Evolutionary conservation across 176 grass and related monocot species (phyloP), one percentile per base, ranked within the genome.

Genomic region (Miscanthus lutarioriparius): DNA sequence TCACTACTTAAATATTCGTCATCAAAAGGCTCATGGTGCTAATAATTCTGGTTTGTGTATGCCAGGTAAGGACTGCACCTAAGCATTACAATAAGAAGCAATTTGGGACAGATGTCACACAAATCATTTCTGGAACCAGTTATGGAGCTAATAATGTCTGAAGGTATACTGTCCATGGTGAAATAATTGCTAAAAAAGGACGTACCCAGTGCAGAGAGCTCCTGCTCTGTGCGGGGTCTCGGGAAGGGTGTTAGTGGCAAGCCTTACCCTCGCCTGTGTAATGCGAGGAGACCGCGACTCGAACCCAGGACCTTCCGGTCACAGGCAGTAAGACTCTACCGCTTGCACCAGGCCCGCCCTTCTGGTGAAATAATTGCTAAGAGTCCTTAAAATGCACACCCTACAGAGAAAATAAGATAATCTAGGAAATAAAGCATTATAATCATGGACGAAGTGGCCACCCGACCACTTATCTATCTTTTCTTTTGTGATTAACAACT

Each of bases 21-120:
- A 77, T n/a, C 32, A 83, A 83, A 83, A 83, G 54, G 54, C 28
- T 37, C 20, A 64, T 53, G 38, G 22, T 69, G 26, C 33, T 75
- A 83, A 84, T 75, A 38, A 83, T 79, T 69, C 47, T 68, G 75
- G 20, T 78, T 78, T 30, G 64, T 78, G 67, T 44, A 82, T 73
- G 22, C 54, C 73, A 82, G 44, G 27, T 64, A 72, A 22, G 36
- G 68, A 89, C 67, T 68, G 61, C 16, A 62, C n/a, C 26, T 61
- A 61, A 87, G 20, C 19, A 19, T 61, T 30, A 76, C 33, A 27
- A 81, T 48, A 70, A 38, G 83, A 80, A 3, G 63, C 27, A 37
- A 73, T 16, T 17, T 74, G 37, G 41, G 36, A 51, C 28, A 74
- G 17, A 58, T 72, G 65, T 77, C 53, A 76, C 23, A 63, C 56